A percentile compares a stretch with the other conserved stretches of the same genome.
Evolutionary conservation across 805 yeast species (phyloP).

Genomic region (Candida glaebosa): DNA sequence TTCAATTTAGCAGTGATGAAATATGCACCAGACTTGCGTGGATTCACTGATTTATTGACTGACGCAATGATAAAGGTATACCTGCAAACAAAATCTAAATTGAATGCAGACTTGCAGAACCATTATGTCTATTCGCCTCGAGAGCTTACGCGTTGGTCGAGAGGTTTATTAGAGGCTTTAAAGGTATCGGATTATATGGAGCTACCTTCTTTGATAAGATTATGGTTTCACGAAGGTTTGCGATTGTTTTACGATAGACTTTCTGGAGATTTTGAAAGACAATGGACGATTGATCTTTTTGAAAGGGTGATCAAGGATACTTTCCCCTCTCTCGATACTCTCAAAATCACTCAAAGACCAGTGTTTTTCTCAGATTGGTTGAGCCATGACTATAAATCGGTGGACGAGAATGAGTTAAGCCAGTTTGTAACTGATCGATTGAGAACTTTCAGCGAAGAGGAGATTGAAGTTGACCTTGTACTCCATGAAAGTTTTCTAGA

Average conservation of each 20-base stretch:
- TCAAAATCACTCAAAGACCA: constrained; percentile 41
- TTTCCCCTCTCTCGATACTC: constrained; percentile 48
- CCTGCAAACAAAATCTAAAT: constrained; percentile 34
- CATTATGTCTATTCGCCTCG: constrained; percentile 86
- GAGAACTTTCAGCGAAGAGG: constrained; percentile 75
- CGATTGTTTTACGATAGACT: constrained; percentile 77
- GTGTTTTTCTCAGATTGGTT: constrained; percentile 76
- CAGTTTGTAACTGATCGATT: constrained; percentile 62
- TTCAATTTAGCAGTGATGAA: constrained; percentile 57
- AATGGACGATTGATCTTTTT: constrained; percentile 44
- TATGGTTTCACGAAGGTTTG: constrained; percentile 81
- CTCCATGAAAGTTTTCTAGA: constrained; percentile 70
- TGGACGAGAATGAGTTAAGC: constrained; percentile 43
- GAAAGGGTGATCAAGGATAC: constrained; percentile 23
- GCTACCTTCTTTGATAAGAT: constrained; percentile 47
- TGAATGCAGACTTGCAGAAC: constrained; percentile 36
- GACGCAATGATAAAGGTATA: constrained; percentile 68
- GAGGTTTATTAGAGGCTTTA: constrained; percentile 63
- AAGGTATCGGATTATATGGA: constrained; percentile 30
- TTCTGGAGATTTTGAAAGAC: constrained; percentile 41
- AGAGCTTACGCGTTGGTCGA: constrained; percentile 83
- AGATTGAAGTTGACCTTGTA: constrained; percentile 55
- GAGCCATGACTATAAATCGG: constrained; percentile 57
- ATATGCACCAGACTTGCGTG: constrained; percentile 56
- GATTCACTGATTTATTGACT: constrained; percentile 51